Evolutionary conservation across 108 stramenopile genomes (phyloP), one percentile per base, ranked within the genome.

Genomic region (Cyclotella baltica): DNA sequence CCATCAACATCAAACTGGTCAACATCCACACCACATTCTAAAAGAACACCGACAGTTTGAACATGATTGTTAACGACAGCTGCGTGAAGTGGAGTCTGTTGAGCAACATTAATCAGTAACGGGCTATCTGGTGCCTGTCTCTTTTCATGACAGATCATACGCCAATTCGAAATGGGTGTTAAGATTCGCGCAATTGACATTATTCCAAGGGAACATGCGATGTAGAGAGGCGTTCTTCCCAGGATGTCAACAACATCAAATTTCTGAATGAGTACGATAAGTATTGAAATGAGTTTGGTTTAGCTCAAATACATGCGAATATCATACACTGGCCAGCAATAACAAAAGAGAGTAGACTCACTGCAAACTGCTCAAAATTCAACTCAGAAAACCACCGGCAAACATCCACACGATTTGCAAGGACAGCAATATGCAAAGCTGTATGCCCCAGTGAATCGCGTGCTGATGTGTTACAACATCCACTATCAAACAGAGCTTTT

Each of bases 41-140:
- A 56, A 6, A 80, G 59, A 57, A 52, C 72, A 23, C 72, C 67
- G 2, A 62, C 78, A 19, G 78, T 73, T 38, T 80, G 61, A 22
- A 80, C 34, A 73, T 80, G 72, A 35, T 80, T 64, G 43, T 73
- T 80, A 20, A 73, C 69, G 22, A 80, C 78, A 29, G 78, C 78
- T 67, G 78, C 78, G 72, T 73, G 72, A 59, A 80, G 72, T 61
- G 78, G 72, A 16, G 78, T 66, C 38, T 80, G 78, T 18, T 70
- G 65, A 13, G 77, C 69, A 40, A 78, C 69, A 40, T 70, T 70
- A 13, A 48, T 23, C 28, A 70, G 69, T 0, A 70, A 38, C 6
- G 77, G 62, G 8, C 77, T 68, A 64, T 53, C 63, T 22, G 47
- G 19, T 10, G 69, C 37, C 56, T 78, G 69, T 47, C 43, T 73